Base-by-base conservation (phyloP, 352 stramenopile genomes). In the Phytophthora kernoviae region DNA sequence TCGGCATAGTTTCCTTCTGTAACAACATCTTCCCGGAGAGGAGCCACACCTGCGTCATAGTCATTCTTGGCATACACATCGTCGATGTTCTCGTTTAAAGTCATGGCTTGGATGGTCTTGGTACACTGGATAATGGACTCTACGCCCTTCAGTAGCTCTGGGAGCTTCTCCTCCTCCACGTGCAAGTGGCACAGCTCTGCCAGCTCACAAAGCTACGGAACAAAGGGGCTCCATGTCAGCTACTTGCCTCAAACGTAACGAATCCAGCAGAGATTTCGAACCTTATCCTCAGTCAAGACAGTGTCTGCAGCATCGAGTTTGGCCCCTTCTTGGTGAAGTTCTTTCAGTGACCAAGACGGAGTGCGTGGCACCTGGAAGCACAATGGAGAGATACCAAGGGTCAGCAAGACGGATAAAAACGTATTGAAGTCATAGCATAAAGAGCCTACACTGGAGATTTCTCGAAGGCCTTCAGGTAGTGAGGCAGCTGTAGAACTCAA, bases 81-180 rank as follows among this genome's bases (percentile, higher is more conserved):
- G 57, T 93, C 79, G n/a, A 95, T 88, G 61, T 91, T 87, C 36
- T 88, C 82, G 54, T 88, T 63, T 27, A 95, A 47, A 41, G 86
- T 95, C 64, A 93, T 77, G 26, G 77, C 84, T 55, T 95, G 86
- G 46, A 95, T 88, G 24, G 81, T 91, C 66, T 89, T 91, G 47
- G 86, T 91, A 77, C 86, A 95, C 50, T 95, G 86, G 45, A 95
- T 93, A 43, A 95, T 95, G 21, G 83, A 87, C 66, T 93, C 84
- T 5, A 95, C 86, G 49, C 90, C 86, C 34, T 88, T 86, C 22
- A 95, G 74, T 61, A 95, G 62, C 15, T 61, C 65, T 9, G 86
- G 79, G 14, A 94, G 58, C 58, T 88, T 87, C 5, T 80, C 73
- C 32, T 91, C 75, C 15, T 87, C 79, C 9, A 95, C 77, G 54